phyloP scores from a whole-genome alignment of 2,329 filamentous ascomycete species.

The Xylariomycetidae sp. region DNA sequence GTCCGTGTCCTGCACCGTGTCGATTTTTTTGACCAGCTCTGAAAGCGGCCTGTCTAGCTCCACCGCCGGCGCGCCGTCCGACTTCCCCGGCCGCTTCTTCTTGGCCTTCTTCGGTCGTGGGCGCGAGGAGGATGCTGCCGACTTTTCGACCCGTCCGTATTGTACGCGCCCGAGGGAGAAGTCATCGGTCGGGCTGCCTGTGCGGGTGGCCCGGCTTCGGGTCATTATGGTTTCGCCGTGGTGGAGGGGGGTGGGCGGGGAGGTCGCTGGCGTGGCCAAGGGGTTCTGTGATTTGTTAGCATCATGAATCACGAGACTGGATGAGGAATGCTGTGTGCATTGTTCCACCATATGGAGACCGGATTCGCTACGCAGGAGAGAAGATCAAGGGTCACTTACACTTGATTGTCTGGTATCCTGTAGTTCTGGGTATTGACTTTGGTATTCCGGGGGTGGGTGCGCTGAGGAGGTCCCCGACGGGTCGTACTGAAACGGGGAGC shows the following conservation, averaged over 20 bases:
- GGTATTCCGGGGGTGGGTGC: too few relatives aligned
- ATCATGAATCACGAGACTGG: neutral
- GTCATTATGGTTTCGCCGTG: neutral
- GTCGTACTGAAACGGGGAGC: too few relatives aligned
- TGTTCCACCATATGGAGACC: too few relatives aligned
- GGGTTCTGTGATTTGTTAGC: slow-evolving; percentile 16
- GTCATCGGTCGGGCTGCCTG: neutral
- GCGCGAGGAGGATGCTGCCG: slow-evolving; percentile 32
- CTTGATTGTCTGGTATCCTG: neutral
- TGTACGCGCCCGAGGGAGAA: too few relatives aligned
- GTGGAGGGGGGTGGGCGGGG: slow-evolving; percentile 40
- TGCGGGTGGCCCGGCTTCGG: neutral
- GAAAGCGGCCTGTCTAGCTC: slow-evolving; percentile 65
- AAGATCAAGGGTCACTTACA: slow-evolving; percentile 3
- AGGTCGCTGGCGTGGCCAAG: slow-evolving; percentile 49
- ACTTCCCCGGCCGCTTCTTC: slow-evolving; percentile 37
- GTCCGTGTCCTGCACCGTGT: slow-evolving; percentile 62
- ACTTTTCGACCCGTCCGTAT: slow-evolving; percentile 32
- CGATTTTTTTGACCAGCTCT: slow-evolving; percentile 60
- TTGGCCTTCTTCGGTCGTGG: slow-evolving; percentile 37
- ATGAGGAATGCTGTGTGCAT: slow-evolving; percentile 4
- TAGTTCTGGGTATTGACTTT: neutral
- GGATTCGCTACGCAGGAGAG: slow-evolving; percentile 5
- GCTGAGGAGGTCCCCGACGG: too few relatives aligned
- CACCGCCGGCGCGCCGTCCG: slow-evolving; percentile 30